Base-by-base conservation (phyloP, 331 rosid species). In the Spiraea crenata region DNA sequence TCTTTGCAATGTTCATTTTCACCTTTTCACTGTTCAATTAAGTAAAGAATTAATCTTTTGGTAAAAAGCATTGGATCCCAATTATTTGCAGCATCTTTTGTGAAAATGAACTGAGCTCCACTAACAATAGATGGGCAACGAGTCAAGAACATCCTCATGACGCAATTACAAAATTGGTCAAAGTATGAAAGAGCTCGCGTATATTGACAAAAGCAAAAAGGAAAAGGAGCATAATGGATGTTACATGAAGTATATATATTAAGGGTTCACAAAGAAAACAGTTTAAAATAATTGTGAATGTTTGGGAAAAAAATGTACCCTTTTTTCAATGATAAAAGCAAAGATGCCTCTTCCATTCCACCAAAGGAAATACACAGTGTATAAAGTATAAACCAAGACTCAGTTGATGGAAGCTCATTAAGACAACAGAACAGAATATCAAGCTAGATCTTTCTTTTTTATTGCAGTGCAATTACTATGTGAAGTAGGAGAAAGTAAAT, bases 41-140 rank as follows among this genome's bases (percentile, higher is more conserved):
- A 25, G 31, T 25, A 25, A 15, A 20, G 3, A 25, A 17, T 55
- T 47, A 6, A 67, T 69, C 82, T 77, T 79, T 74, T 7, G 19
- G 46, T 6, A 58, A 77, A 62, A 71, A 45, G 78, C 87, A 81
- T 67, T 11, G 84, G 85, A 83, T 70, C 68, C 72, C 87, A 79
- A 84, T 79, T 50, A 76, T 81, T 52, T 7, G 58, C 50, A 15
- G 69, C 31, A 49, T 65, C 71, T 76, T 71, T 58, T 12, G 44
- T 49, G 5, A 34, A 63, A 38, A 55, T 54, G 48, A 19, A 9
- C 40, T 7, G 35, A 76, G 69, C 86, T 67, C 74, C 58, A 71
- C 73, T 66, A 48, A 57, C 77, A 68, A 77, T 68, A 62, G 67
- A 84, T 60, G 74, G 66, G 57, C 56, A 40, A 59, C 16, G 47